Percentiles rank a stretch among this genome's conserved stretches.
phyloP scores from a whole-genome alignment of 139 green algal species.

The Picochlorum sp. region DNA sequence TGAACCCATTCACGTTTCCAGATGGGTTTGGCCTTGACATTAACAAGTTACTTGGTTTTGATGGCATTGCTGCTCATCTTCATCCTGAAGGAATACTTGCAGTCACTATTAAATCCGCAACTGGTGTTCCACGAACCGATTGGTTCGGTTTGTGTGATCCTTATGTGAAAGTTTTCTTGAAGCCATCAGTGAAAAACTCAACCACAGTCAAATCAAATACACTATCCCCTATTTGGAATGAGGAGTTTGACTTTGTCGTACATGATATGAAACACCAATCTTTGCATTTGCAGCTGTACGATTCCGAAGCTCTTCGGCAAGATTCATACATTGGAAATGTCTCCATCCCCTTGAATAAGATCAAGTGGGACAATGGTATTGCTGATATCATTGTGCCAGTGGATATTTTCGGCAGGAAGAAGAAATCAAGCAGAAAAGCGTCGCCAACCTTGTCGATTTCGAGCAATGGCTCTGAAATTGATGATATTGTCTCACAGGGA shows the following conservation, averaged over 20 bases:
- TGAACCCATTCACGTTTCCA: slow-evolving; percentile 22
- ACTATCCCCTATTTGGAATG: slow-evolving; percentile 17
- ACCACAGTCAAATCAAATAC: slow-evolving; percentile 16
- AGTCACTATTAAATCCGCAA: slow-evolving; percentile 13
- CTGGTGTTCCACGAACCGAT: slow-evolving; percentile 25
- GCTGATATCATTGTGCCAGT: too few relatives aligned
- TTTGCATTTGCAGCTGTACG: slow-evolving; percentile 14
- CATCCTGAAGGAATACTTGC: slow-evolving; percentile 21
- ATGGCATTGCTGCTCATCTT: neutral
- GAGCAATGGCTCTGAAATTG: too few relatives aligned
- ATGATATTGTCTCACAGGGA: too few relatives aligned
- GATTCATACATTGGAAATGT: too few relatives aligned
- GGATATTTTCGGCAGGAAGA: too few relatives aligned
- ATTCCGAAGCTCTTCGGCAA: neutral
- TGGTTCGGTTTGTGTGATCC: slow-evolving; percentile 9
- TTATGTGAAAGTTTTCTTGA: slow-evolving; percentile 24
- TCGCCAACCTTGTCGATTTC: too few relatives aligned
- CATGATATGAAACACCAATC: slow-evolving; percentile 12
- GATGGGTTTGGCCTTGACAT: slow-evolving; percentile 15
- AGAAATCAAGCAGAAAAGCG: too few relatives aligned
- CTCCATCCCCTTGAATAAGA: too few relatives aligned
- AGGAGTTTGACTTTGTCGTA: slow-evolving; percentile 26
- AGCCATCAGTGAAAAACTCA: neutral
- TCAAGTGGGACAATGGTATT: too few relatives aligned
- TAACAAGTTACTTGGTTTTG: neutral